These are phyloP conservation scores for Pythium phragmitis DNA, from an alignment of 352 stramenopile genomes.

Conservation along the genomic window DNA sequence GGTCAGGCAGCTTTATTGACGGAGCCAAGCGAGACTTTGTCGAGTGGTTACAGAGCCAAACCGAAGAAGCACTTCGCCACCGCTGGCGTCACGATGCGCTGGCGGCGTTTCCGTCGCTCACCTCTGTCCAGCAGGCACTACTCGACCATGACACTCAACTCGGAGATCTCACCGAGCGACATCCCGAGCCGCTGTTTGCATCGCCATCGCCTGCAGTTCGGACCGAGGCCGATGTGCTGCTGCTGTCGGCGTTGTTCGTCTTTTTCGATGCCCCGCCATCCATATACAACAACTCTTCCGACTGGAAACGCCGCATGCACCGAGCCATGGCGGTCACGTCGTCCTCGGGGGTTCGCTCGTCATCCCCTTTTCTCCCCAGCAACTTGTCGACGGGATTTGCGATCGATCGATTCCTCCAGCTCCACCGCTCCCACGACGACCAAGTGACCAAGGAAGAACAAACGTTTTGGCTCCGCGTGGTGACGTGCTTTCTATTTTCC, in stretches of 20 bases:
- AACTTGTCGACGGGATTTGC: slow-evolving; percentile 11
- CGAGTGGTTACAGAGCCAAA: slow-evolving; percentile 24
- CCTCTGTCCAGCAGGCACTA: slow-evolving; percentile 17
- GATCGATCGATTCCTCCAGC: slow-evolving; percentile 20
- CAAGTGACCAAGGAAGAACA: slow-evolving; percentile 20
- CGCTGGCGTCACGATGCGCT: slow-evolving; percentile 21
- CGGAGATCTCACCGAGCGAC: neutral
- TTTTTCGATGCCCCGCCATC: slow-evolving; percentile 24
- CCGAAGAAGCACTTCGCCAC: slow-evolving; percentile 22
- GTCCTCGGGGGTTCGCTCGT: neutral
- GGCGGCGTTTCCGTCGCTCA: slow-evolving; percentile 18
- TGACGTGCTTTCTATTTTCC: slow-evolving; percentile 31
- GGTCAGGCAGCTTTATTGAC: neutral
- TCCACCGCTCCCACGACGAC: slow-evolving; percentile 10
- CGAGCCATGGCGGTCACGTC: slow-evolving; percentile 8
- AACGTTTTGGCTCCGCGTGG: slow-evolving; percentile 27
- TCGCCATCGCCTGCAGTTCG: neutral
- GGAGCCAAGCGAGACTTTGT: slow-evolving; percentile 21
- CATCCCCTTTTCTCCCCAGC: neutral
- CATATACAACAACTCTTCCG: slow-evolving; percentile 14
- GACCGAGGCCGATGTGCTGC: slow-evolving; percentile 5
- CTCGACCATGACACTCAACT: neutral
- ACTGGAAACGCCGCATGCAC: slow-evolving; percentile 25
- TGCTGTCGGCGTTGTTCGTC: slow-evolving; percentile 25
- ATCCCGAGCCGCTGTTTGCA: neutral